Evolutionary conservation across 2,329 filamentous ascomycete genomes (phyloP), one percentile per base, ranked within the genome.

Genomic region (Myriosclerotinia scirpicola): DNA sequence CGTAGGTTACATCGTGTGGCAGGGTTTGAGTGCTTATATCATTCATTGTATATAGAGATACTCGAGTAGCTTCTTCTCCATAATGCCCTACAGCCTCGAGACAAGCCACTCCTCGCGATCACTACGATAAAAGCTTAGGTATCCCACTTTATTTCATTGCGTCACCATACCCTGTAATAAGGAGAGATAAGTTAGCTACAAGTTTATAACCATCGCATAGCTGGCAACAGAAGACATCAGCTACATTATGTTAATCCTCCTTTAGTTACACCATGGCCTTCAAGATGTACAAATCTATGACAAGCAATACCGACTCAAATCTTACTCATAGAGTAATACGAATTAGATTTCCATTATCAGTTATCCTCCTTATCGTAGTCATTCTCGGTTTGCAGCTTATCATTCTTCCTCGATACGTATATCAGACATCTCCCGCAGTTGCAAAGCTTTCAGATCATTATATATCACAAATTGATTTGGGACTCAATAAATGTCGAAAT

Each of bases 401-500:
- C 26, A n/a, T 72, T 38, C 71, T 75, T 22, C 73, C 73, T 6
- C 67, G 64, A 48, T 75, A 73, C 63, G 58, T 73, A 14, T 71
- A 69, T 58, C 54, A 64, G 42, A 30, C 48, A 54, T 70, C 69
- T 22, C 67, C 69, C 14, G 68, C 58, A 40, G 65, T 67, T 30
- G 30, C 67, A 22, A 67, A 67, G 40, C 65, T 75, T 42, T 70
- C 71, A 12, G 59, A 70, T 52, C 69, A 68, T 60, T 69, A 74
- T 17, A 54, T 71, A 22, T 64, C 70, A 17, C 68, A 64, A 36
- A 66, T 76, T 22, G 65, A 73, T 46, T 68, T 67, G 22, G 68
- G 69, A 26, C 66, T 77, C 0, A 67, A 69, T 7, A 74, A 72
- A 68, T 77, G 76, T 67, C 69, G 69, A 17, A 69, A 72, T 53